Evolutionary conservation across 208 protist genomes (phyloP).

Genomic region (Trypanosoma theileri): DNA sequence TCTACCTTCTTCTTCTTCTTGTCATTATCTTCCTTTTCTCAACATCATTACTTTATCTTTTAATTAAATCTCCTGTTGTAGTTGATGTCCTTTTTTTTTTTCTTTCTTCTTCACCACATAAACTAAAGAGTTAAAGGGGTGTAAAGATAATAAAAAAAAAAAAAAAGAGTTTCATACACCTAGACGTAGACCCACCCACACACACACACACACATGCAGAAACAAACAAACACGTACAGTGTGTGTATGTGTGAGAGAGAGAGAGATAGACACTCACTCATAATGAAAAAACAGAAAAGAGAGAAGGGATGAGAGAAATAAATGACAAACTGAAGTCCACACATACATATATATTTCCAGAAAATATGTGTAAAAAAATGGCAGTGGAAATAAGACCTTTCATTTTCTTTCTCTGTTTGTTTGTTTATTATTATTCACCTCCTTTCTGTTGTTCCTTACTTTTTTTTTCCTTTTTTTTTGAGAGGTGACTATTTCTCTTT

Average conservation of each 20-base stretch:
- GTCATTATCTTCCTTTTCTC: conserved; percentile 1
- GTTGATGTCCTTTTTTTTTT: background rate
- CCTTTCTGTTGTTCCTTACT: background rate
- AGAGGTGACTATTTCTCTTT: background rate
- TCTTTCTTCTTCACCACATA: background rate
- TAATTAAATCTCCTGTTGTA: background rate
- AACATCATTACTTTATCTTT: background rate
- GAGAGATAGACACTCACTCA: background rate
- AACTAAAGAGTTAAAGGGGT: background rate
- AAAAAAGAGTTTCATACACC: background rate
- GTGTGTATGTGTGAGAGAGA: background rate
- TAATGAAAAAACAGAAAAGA: conserved; percentile 12
- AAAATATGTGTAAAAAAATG: background rate
- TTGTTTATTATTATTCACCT: background rate
- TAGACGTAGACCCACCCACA: background rate
- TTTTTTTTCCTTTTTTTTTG: no score
- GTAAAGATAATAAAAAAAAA: background rate
- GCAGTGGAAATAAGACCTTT: no score
- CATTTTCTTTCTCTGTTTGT: background rate
- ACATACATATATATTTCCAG: conserved; percentile 6
- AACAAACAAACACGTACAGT: conserved; percentile 2
- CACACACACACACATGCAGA: background rate
- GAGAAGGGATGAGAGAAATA: background rate
- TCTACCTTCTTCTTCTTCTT: background rate
- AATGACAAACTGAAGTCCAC: background rate